Base-by-base conservation (phyloP, 768 basidiomycete genomes). In the Boletus sp. region DNA sequence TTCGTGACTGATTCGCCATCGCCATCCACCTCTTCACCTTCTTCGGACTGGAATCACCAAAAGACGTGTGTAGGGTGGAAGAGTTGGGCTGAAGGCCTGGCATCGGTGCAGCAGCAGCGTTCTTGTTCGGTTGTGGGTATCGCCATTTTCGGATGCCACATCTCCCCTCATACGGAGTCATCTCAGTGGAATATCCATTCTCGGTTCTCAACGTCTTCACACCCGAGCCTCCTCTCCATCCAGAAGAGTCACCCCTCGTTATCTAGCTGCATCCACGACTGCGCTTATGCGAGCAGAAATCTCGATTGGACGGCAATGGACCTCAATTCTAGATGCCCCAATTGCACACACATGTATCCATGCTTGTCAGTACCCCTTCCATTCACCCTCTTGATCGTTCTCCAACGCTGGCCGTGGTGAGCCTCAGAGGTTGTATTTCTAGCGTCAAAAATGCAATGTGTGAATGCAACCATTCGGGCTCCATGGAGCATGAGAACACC, bases 151-250 rank as follows among this genome's bases (percentile, higher is more conserved):
- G 23, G 29, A 50, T 43, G 37, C 19, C 23, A 50, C 29, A 39
- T 1, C 7, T 37, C 35, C 48, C 32, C 33, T 55, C 40, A 51
- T 55, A 27, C n/a, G n/a, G n/a, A n/a, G n/a, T n/a, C n/a, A n/a
- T 58, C 35, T 47, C 47, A 90, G 87, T 90, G 79, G 88, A 91
- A 66, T 86, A 90, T 56, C 87, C 88, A 1, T 90, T 90, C 66
- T 79, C 85, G 10, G 70, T 87, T 1, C 76, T 91, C 2, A 84
- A 81, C 15, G 73, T 74, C 33, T 75, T 90, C 45, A 82, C 80
- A 11, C 84, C 84, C 9, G 84, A 88, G 10, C 74, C 77, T 0
- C 76, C 63, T 6, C 68, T 77, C n/a, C 75, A 79, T 25, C 87
- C 87, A 4, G 75, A 74, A 32, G 71, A 32, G 71, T 90, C 14